These are phyloP conservation scores for Boletus huronensis DNA, from an alignment of 768 basidiomycete genomes.

Conservation along the genomic window DNA sequence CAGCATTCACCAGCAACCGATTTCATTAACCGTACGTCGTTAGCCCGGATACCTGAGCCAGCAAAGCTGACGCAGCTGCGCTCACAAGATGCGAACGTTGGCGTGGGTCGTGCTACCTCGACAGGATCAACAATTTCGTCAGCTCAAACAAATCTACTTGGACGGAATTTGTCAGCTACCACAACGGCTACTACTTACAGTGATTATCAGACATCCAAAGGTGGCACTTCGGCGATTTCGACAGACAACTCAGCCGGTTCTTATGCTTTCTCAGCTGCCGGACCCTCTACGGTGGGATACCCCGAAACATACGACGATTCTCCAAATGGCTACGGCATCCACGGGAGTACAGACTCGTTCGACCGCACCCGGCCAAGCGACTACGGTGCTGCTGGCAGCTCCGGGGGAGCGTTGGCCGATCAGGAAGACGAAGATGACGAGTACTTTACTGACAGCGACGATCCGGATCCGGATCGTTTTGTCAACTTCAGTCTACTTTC, in stretches of 20 bases:
- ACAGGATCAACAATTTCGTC: constrained; percentile 30
- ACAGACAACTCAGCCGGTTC: constrained; percentile 19
- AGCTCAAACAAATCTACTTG: constrained; percentile 21
- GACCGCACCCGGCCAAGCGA: constrained; percentile 19
- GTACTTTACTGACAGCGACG: constrained; percentile 45
- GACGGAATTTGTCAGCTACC: constrained; percentile 25
- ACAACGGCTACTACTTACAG: constrained; percentile 25
- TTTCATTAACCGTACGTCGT: constrained; percentile 22
- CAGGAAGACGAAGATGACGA: constrained; percentile 30
- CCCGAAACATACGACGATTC: constrained; percentile 16
- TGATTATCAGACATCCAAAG: constrained; percentile 17
- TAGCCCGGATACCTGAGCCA: neutral
- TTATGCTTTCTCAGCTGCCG: constrained; percentile 17
- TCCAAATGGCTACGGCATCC: constrained; percentile 17
- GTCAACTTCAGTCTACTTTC: constrained; percentile 86
- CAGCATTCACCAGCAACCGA: constrained; percentile 21
- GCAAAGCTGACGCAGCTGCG: constrained; percentile 2
- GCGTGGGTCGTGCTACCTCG: constrained; percentile 27
- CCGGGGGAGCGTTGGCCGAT: constrained; percentile 18
- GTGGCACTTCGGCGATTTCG: constrained; percentile 9
- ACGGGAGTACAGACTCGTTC: constrained; percentile 28
- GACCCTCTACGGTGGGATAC: constrained; percentile 23
- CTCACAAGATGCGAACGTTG: constrained; percentile 16
- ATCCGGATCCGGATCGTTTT: constrained; percentile 71
- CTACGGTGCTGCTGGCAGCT: constrained; percentile 16